Percentiles rank a stretch among this genome's conserved stretches.
Evolutionary conservation across 2,329 filamentous ascomycete species (phyloP).

Genomic region (Fusarium goolgardi): DNA sequence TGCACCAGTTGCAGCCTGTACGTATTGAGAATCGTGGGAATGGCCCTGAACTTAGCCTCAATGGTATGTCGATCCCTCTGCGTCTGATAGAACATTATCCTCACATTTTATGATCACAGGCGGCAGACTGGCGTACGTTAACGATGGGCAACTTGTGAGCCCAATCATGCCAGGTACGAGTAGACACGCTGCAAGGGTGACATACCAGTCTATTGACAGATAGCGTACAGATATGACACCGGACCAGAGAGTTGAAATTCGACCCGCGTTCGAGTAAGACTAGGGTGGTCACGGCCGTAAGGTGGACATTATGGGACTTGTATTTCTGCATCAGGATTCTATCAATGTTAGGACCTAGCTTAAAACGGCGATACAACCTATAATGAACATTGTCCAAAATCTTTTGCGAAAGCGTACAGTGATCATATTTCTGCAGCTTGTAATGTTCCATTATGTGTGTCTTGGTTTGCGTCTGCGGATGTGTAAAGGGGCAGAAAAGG

Average conservation of each 20-base stretch:
- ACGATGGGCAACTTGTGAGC: accelerated
- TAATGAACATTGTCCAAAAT: too few species aligned
- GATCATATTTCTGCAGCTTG: too few species aligned
- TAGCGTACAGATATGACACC: background rate
- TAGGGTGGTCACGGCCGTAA: background rate
- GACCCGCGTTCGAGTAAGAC: background rate
- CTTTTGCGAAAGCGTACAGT: too few species aligned
- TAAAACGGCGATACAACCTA: background rate
- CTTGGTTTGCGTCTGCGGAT: too few species aligned
- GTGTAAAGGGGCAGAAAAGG: too few species aligned
- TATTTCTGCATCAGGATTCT: background rate
- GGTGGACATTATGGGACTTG: too few species aligned
- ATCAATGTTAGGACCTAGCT: background rate
- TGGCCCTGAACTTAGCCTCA: background rate
- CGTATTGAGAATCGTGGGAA: background rate
- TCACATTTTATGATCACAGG: background rate
- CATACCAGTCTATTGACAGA: too few species aligned
- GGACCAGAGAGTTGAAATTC: background rate
- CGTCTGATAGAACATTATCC: accelerated
- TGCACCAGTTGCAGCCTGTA: background rate
- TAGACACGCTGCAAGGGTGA: accelerated
- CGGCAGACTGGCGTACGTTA: background rate
- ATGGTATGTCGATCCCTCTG: background rate
- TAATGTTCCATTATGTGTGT: too few species aligned
- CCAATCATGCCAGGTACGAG: background rate